phyloP scores from a whole-genome alignment of 352 stramenopile genomes.

The Nothophytophthora sp. region DNA sequence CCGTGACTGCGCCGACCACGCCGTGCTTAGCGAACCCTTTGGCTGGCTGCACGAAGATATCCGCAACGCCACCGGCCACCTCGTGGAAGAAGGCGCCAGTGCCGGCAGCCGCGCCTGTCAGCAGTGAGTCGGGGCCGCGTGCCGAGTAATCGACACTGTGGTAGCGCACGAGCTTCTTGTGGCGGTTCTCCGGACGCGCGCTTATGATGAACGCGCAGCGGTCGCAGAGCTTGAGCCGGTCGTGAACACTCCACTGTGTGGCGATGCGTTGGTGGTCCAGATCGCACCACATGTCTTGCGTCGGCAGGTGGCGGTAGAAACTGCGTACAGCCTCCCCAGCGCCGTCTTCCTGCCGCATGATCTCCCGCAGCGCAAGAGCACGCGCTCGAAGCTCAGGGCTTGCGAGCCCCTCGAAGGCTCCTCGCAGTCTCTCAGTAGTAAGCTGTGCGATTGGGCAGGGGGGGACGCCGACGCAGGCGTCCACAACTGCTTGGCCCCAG shows the following conservation, averaged over 20 bases:
- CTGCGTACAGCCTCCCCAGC: slow-evolving; percentile 70
- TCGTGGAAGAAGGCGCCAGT: slow-evolving; percentile 30
- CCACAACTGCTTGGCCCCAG: slow-evolving; percentile 88
- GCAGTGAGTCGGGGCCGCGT: slow-evolving; percentile 31
- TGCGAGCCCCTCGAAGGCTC: slow-evolving; percentile 69
- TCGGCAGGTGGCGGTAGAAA: slow-evolving; percentile 84
- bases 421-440: slow-evolving; percentile 66
- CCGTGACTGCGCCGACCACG: slow-evolving; percentile 18
- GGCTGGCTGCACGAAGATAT: slow-evolving; percentile 33
- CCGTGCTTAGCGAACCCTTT: slow-evolving; percentile 24
- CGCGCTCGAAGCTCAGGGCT: slow-evolving; percentile 38
- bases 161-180: slow-evolving; percentile 26
- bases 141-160: slow-evolving; percentile 37
- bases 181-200: slow-evolving; percentile 19
- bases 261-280: slow-evolving; percentile 28
- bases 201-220: slow-evolving; percentile 29
- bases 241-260: slow-evolving; percentile 29
- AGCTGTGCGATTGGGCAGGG: slow-evolving; percentile 82
- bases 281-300: slow-evolving; percentile 83
- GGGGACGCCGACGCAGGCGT: slow-evolving; percentile 70
- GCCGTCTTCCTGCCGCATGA: slow-evolving; percentile 86
- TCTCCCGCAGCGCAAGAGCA: slow-evolving; percentile 39
- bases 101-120: slow-evolving; percentile 17
- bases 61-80: slow-evolving; percentile 42
- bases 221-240: slow-evolving; percentile 41